phyloP scores from a whole-genome alignment of 371 early-diverging fungal genomes.

The Dentiscutata heterogama region DNA sequence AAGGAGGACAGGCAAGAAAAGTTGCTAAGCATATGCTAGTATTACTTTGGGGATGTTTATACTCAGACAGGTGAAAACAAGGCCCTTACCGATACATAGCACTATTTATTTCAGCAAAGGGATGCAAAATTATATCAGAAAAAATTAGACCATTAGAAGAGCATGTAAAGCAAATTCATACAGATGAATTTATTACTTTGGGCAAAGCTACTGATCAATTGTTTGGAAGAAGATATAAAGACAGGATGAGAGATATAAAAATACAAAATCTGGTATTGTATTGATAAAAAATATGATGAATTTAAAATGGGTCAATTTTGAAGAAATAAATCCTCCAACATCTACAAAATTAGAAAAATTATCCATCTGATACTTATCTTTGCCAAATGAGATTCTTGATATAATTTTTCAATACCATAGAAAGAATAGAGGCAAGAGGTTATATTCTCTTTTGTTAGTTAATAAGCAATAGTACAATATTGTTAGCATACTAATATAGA shows the following conservation, averaged over 20 bases:
- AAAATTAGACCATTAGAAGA: slow-evolving; percentile 9
- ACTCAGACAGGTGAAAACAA: background rate
- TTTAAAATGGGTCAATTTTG: background rate
- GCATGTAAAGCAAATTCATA: slow-evolving; percentile 10
- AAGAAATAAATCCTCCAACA: background rate
- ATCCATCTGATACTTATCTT: background rate
- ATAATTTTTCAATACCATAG: background rate
- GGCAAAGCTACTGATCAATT: background rate
- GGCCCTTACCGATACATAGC: slow-evolving; percentile 45
- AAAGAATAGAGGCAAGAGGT: background rate
- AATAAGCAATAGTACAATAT: slow-evolving; percentile 11
- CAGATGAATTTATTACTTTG: slow-evolving; percentile 2
- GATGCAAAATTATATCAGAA: slow-evolving; percentile 25
- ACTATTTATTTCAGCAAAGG: slow-evolving; percentile 15
- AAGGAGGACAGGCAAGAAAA: background rate
- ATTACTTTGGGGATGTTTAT: background rate
- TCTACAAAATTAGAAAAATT: background rate
- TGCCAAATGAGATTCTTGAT: background rate
- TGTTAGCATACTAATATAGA: slow-evolving; percentile 16
- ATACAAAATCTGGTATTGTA: background rate
- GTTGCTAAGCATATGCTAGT: background rate
- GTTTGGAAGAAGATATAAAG: background rate
- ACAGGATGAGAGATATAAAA: background rate
- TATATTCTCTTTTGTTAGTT: slow-evolving; percentile 9
- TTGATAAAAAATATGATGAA: background rate